Base-by-base conservation (phyloP, 768 basidiomycete genomes). In the Neoboletus magnificus region DNA sequence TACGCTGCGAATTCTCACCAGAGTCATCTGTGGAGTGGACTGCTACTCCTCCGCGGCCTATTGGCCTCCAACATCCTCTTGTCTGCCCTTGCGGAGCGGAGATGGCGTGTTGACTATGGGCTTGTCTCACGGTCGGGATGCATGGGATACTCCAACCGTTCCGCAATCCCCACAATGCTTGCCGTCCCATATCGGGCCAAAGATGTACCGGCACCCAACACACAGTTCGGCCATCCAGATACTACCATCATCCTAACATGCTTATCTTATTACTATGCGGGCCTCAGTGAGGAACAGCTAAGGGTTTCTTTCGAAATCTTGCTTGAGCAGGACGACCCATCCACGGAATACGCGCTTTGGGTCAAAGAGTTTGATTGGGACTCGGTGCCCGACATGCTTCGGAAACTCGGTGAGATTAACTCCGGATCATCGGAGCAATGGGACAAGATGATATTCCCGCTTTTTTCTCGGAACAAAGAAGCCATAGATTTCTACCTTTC, bases 171-270 rank as follows among this genome's bases (percentile, higher is more conserved):
- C 16, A 68, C 70, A 0, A 52, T 61, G 54, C 54, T 73, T 3
- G 72, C 72, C 0, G 67, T 75, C 0, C 72, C 74, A 0, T 74
- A 73, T 27, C 67, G 69, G 1, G 73, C 73, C 0, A 74, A 70
- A 52, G 74, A 75, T 22, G 43, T 65, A 2, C 73, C 73, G 0
- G 58, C 71, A 16, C 29, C 56, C 7, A 56, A 63, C 35, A 66
- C 72, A 1, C 68, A 74, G 29, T 75, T 74, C 18, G 68, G 67
- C 15, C 74, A 76, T 37, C 73, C 73, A 13, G 74, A 74, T 20
- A 56, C 74, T 18, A 58, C 61, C 15, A 62, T 73, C 46, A 36
- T 58, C 2, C 65, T 74, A 15, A 74, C 71, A 0, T 72, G 61
- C 35, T 55, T 74, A 10, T 63, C 62, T 5, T 75, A 75, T 44